Base-by-base conservation (phyloP, 331 rosid genomes). In the Cydonia oblonga region DNA sequence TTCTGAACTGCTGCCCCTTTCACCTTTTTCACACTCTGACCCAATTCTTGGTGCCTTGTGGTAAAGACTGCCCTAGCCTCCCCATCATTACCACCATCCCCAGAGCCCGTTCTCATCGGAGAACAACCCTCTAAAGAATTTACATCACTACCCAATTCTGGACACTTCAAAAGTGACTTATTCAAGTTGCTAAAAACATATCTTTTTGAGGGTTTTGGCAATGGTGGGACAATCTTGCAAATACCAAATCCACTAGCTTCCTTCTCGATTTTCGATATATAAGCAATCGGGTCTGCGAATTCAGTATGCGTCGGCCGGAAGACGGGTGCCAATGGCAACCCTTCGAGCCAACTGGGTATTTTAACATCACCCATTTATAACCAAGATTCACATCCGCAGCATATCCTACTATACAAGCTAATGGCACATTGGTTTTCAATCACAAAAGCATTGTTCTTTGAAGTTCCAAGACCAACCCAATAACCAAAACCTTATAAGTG, bases 231-330 rank as follows among this genome's bases (percentile, higher is more conserved):
- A 71, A 95, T 87, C 88, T 89, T 95, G 64, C 99, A 95, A 71
- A 95, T 95, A 72, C 99, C 99, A 79, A 88, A 95, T 26, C 86
- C 85, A 74, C 91, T 42, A 75, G 96, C 96, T 89, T 91, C 88
- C 86, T 89, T 89, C 85, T 95, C 99, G 77, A 95, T 95, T 86
- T 90, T 95, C 26, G 99, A 95, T 76, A 95, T 91, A 75, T 91
- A 95, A 75, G 97, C 96, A 87, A 95, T 90, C 11, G 99, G 99
- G 96, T 91, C 99, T 3, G 93, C 84, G 32, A 95, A 95, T 82
- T 95, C 99, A 2, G 97, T 91, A 61, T 91, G 97, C 0, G 99
- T 95, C 38, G 97, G 99, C 58, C 89, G 89, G 86, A 95, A 95
- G 81, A 87, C 96, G 6, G 97, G 99, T n/a, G 99, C 97, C 81